phyloP scores from a whole-genome alignment of 148 eudicot genomes.

The Rhododendron williamsianum region DNA sequence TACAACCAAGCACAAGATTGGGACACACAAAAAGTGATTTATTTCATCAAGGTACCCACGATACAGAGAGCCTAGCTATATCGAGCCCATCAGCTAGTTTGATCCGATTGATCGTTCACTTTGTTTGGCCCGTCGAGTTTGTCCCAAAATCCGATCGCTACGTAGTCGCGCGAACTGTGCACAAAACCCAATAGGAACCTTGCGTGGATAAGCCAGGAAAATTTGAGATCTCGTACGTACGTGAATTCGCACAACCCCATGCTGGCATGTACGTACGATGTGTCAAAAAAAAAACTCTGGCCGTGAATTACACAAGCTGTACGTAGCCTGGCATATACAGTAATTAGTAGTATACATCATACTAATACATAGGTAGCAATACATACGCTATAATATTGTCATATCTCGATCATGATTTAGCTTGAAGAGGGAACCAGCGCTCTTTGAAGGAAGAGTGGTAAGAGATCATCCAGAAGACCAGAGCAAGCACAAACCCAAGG shows the following conservation, averaged over 20 bases:
- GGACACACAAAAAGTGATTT: neutral
- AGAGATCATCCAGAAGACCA: constrained; percentile 54
- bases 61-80: too few species aligned
- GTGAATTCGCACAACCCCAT: too few species aligned
- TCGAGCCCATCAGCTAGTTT: neutral
- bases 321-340: too few species aligned
- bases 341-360: too few species aligned
- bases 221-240: too few species aligned
- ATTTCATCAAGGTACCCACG: neutral
- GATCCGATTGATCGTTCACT: neutral
- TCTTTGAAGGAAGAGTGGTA: constrained; percentile 49
- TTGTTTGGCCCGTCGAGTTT: neutral
- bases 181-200: too few species aligned
- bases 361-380: neutral
- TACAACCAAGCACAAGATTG: neutral
- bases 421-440: constrained; percentile 47
- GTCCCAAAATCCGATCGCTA: too few species aligned
- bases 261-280: too few species aligned
- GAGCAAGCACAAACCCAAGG: constrained; percentile 46
- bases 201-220: too few species aligned
- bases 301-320: too few species aligned
- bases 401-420: constrained; percentile 11
- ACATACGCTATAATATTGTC: neutral
- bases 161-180: too few species aligned
- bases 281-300: too few species aligned